Evolutionary conservation across 306 rosid genomes (phyloP).

Genomic region (Prosopis cineraria): DNA sequence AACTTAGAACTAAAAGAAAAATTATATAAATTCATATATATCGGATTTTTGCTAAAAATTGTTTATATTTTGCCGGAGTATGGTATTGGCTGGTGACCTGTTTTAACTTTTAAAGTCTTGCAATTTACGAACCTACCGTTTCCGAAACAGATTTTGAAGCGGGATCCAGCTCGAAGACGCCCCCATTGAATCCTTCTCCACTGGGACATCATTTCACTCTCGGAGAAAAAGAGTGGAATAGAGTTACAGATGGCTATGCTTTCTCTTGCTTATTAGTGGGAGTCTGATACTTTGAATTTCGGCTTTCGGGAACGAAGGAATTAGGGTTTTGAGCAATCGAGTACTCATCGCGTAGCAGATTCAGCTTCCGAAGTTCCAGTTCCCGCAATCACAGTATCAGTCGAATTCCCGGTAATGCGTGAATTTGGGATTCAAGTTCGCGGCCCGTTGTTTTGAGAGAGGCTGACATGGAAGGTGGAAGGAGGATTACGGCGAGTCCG

Average conservation of each 20-base stretch:
- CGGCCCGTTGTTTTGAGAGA: background rate
- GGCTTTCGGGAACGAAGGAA: background rate
- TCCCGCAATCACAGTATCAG: background rate
- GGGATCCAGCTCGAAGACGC: constrained; percentile 1
- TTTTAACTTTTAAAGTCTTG: too few relatives aligned
- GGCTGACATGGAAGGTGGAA: constrained; percentile 33
- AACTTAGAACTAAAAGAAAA: too few relatives aligned
- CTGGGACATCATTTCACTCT: background rate
- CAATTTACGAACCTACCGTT: background rate
- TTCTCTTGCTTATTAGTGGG: background rate
- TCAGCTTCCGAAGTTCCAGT: background rate
- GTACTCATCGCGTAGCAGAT: background rate
- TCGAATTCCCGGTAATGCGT: background rate
- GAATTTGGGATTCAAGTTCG: background rate
- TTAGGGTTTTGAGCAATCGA: constrained; percentile 8
- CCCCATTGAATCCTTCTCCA: background rate
- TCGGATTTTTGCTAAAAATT: too few relatives aligned
- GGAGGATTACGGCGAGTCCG: constrained; percentile 45
- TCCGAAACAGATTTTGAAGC: background rate
- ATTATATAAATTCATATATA: too few relatives aligned
- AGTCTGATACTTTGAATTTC: background rate
- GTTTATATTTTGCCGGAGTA: too few relatives aligned
- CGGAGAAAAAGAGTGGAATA: background rate
- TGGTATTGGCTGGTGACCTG: too few relatives aligned
- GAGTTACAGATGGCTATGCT: background rate